A percentile compares a stretch with the other conserved stretches of the same genome.
Conservation (phyloP, 169 alveolate genomes). For the Plasmodium falciparum region DNA sequence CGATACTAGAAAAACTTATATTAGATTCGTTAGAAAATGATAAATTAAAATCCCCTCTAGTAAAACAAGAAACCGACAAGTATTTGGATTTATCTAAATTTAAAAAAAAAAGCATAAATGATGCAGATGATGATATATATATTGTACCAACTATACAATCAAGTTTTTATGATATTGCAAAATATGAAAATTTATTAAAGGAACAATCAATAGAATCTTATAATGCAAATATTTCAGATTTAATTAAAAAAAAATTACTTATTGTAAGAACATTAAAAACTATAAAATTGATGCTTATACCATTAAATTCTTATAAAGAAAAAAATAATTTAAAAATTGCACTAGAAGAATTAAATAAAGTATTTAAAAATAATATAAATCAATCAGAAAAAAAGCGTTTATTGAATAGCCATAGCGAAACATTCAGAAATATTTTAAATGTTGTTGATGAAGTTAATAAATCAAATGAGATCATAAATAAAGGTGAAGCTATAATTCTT, state of each 20-base stretch:
- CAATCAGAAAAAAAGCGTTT: not conserved
- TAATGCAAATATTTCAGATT: constrained; percentile 10
- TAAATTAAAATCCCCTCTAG: constrained; percentile 17
- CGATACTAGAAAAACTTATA: constrained; percentile 24
- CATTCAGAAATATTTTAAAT: not conserved
- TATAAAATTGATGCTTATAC: constrained; percentile 7
- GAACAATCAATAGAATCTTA: constrained; percentile 18
- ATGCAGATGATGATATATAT: not conserved
- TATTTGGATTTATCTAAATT: constrained; percentile 43
- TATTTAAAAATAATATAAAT: not conserved
- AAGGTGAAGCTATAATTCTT: constrained; percentile 20
- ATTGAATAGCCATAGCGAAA: not conserved
- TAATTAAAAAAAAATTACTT: constrained; percentile 19
- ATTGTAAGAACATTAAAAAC: constrained; percentile 18
- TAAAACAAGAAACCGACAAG: constrained; percentile 10
- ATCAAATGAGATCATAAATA: not conserved
- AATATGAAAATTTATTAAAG: constrained; percentile 47
- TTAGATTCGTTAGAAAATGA: constrained; percentile 27
- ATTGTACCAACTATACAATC: constrained; percentile 5
- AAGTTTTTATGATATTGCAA: constrained; percentile 21
- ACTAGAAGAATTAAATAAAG: constrained; percentile 10
- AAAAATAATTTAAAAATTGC: constrained; percentile 12
- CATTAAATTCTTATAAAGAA: constrained; percentile 11
- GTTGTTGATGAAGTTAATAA: not conserved
- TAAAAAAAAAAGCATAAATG: not conserved